Evolutionary conservation across 2,329 filamentous ascomycete genomes (phyloP).

Genomic region (Neoscytalidium dimidiatum): DNA sequence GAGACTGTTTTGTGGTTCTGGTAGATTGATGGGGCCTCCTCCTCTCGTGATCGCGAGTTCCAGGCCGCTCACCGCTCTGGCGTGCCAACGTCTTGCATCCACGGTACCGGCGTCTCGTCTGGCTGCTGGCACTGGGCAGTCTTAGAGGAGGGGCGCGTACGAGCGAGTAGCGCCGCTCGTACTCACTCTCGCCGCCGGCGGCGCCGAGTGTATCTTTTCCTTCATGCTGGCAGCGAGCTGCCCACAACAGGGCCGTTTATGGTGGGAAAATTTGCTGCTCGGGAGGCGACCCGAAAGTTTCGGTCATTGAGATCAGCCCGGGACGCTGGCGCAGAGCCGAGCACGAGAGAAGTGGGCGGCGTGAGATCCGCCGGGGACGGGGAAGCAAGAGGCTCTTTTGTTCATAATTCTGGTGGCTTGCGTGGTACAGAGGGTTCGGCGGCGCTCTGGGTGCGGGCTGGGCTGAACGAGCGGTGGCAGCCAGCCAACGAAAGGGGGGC

Average conservation of each 20-base stretch:
- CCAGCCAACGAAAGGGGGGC: conserved; percentile 5
- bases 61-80: conserved; percentile 10
- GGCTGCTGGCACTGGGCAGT: too few relatives aligned
- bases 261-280: neutral
- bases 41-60: conserved; percentile 6
- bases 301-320: conserved; percentile 18
- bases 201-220: neutral
- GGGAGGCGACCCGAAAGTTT: conserved; percentile 2
- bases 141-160: neutral
- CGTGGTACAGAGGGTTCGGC: neutral
- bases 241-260: neutral
- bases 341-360: neutral
- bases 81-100: neutral
- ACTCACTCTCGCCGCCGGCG: neutral
- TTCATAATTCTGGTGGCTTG: neutral
- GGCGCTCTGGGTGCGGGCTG: conserved; percentile 3
- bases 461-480: neutral
- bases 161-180: neutral
- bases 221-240: neutral
- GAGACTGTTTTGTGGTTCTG: conserved; percentile 12
- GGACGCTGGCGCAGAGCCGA: neutral
- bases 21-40: neutral
- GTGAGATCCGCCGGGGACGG: neutral
- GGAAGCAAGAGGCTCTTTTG: neutral
- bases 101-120: conserved; percentile 1